Base-by-base conservation (phyloP, 2,329 filamentous ascomycete species). In the Colletotrichum eremochloae region DNA sequence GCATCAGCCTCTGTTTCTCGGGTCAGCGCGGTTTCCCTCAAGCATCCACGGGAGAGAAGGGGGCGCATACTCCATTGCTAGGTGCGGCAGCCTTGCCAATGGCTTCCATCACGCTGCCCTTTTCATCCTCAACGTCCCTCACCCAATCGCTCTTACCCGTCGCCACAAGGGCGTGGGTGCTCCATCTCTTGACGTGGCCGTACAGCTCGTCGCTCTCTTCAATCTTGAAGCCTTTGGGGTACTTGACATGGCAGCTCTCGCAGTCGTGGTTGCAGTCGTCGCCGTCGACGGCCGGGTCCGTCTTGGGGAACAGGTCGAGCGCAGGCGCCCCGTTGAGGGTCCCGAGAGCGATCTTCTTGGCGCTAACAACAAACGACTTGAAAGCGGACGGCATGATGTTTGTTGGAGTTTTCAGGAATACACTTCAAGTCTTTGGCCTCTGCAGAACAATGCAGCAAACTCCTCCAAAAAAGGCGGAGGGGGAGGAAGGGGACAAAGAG, bases 81-180 rank as follows among this genome's bases (percentile, higher is more conserved):
- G 92, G 92, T 79, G 86, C 87, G 14, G 86, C 83, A 1, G 86
- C 86, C 66, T 84, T 84, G 18, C 83, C 88, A 76, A 95, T 88
- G 1, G 93, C 93, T 84, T 94, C 86, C 93, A 96, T 96, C 42
- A 96, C 88, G 79, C 92, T 94, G 7, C 93, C 93, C 82, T 93
- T 92, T 85, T 98, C 96, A 79, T 98, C 93, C 68, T 89, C 90
- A 57, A 97, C 94, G 84, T 97, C 93, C 72, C 94, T 85, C 79
- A 96, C 93, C 96, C 96, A 99, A 82, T 99, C 96, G 36, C 92
- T 89, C 88, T 98, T 97, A 73, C 95, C 94, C n/a, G 96, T 99
- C 33, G 94, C 96, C 20, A 98, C 94, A 42, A 99, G 85, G 74
- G 97, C 80, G 82, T 99, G 96, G 29, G 95, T 96, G 78, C 90